Evolutionary conservation across 306 rosid genomes (phyloP), one percentile per base, ranked within the genome.

Genomic region (Dryas drummondii): DNA sequence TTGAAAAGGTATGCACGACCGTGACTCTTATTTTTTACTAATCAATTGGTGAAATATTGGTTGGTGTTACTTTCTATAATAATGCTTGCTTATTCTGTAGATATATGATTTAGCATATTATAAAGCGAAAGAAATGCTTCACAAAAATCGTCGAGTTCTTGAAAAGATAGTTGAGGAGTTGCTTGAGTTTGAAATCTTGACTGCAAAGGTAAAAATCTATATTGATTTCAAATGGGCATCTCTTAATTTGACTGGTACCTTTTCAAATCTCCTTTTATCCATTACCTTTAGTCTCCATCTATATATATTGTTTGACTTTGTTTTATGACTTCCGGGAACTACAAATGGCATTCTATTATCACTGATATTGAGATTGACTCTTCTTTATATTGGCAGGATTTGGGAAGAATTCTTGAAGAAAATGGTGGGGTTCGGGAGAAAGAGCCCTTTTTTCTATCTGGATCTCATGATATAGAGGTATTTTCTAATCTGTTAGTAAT

Each of bases 161-260:
- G 97, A 94, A 84, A 94, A 91, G 87, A 84, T 87, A 49, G 98
- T 88, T 37, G 97, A 87, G 59, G 97, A 90, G 81, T 81, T 94
- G 70, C 87, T 94, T 3, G 97, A 88, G 86, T 90, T 83, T 52
- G 98, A 94, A 90, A 88, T 90, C 82, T 84, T 94, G 84, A 91
- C 96, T 13, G 87, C 82, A 77, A 91, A 94, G 98, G 98, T 87
- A 88, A 79, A 65, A 47, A 44, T 8, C 70, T 67, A 14, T 40
- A 32, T 56, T 49, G 66, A 9, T 57, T 55, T 49, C 66, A 27
- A 70, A 49, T 22, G 76, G 52, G 41, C 66, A 22, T 48, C 67
- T 60, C 37, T 22, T 60, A 66, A 56, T 82, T 37, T 64, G 47
- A 72, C 17, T 57, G 52, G 62, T 71, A 42, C 73, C 44, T n/a